phyloP scores from a whole-genome alignment of 495 filamentous ascomycete species.

The Viridothelium virens region DNA sequence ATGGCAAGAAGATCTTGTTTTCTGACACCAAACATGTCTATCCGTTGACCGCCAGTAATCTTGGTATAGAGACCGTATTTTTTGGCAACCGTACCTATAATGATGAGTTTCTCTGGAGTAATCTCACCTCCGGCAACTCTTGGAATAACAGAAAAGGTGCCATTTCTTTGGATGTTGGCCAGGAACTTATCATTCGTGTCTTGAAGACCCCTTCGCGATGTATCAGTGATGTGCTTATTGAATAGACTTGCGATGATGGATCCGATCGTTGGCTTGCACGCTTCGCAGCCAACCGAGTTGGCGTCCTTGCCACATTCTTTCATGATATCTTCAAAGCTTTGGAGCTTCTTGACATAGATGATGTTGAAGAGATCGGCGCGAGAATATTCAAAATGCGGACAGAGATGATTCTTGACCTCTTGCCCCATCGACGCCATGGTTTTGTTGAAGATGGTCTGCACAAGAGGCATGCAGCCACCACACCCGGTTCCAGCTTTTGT shows the following conservation, averaged over 20 bases:
- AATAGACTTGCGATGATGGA: constrained; percentile 79
- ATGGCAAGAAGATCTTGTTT: constrained; percentile 89
- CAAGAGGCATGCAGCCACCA: constrained; percentile 88
- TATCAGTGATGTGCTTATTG: constrained; percentile 81
- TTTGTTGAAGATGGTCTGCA: constrained; percentile 87
- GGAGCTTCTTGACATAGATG: constrained; percentile 71
- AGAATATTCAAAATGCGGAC: constrained; percentile 79
- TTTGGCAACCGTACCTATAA: constrained; percentile 81
- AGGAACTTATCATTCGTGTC: constrained; percentile 92
- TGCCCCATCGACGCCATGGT: constrained; percentile 85
- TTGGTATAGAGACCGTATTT: constrained; percentile 87
- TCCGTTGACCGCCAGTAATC: constrained; percentile 91
- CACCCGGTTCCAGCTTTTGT: constrained; percentile 95
- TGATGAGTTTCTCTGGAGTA: constrained; percentile 80
- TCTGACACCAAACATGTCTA: constrained; percentile 91
- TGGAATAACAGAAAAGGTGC: constrained; percentile 86
- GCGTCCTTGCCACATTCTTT: constrained; percentile 65
- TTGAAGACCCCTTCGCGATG: constrained; percentile 67
- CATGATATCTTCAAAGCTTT: constrained; percentile 76
- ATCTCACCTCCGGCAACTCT: constrained; percentile 85
- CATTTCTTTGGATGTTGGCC: constrained; percentile 92
- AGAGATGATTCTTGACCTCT: constrained; percentile 80
- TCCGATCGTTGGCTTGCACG: constrained; percentile 80
- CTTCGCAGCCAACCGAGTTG: constrained; percentile 76
- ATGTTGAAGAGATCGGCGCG: constrained; percentile 89